Evolutionary conservation across 1,284 basidiomycete species (phyloP).

Genomic region (Dichomitus squalens): DNA sequence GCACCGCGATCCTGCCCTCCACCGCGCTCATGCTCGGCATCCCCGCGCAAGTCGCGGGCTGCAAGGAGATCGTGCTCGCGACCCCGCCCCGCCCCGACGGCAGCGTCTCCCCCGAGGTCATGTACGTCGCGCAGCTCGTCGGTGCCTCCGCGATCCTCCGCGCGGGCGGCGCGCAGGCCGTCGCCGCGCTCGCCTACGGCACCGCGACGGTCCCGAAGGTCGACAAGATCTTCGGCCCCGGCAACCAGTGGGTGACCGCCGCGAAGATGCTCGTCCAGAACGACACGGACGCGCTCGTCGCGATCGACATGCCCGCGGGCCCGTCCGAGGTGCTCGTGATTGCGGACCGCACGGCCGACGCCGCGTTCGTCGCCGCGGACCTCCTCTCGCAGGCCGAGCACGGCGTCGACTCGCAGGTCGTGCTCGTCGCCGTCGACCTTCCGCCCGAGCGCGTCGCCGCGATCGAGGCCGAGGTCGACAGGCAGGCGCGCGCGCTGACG

Average conservation of each 20-base stretch:
- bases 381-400: conserved; percentile 98
- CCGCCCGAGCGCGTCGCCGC: conserved; percentile 60
- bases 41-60: conserved; percentile 97
- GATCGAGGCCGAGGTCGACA: conserved; percentile 88
- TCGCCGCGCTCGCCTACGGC: conserved; percentile 97
- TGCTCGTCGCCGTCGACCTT: conserved; percentile 84
- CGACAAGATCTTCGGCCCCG: conserved; percentile 99
- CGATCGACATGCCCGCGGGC: conserved; percentile 99
- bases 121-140: conserved; percentile 90
- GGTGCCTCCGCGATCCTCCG: conserved; percentile 89
- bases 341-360: conserved; percentile 84
- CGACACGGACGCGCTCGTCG: conserved; percentile 95
- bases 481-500: conserved; percentile 85
- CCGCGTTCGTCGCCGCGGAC: conserved; percentile 95
- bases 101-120: conserved; percentile 90
- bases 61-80: conserved; percentile 90
- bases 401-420: conserved; percentile 97
- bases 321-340: conserved; percentile 97
- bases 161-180: conserved; percentile 96
- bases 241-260: conserved; percentile 99
- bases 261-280: conserved; percentile 99
- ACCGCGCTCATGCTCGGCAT: conserved; percentile 99
- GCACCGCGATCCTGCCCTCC: conserved; percentile 94
- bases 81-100: conserved; percentile 94
- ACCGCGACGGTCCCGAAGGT: conserved; percentile 97